These are phyloP conservation scores for Wallacemonas sp. DNA, from an alignment of 208 protist species.

Conservation along the genomic window DNA sequence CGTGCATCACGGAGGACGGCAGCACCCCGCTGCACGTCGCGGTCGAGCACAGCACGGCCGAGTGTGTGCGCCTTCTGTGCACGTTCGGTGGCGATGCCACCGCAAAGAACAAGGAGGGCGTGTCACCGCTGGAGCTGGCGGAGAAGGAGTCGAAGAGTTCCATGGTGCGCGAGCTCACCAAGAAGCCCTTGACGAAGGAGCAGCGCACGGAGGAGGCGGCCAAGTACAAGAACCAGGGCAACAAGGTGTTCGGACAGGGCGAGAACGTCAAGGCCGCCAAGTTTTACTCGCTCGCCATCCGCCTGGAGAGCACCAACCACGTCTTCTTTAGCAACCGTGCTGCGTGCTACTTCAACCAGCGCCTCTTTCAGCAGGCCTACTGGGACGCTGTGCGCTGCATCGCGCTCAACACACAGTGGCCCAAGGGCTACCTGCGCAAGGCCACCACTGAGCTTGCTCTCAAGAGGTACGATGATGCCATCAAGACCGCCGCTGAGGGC, in stretches of 20 bases:
- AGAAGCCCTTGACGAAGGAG: slow-evolving; percentile 38
- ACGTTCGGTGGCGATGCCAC: slow-evolving; percentile 66
- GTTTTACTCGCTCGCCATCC: slow-evolving; percentile 93
- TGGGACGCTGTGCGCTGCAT: slow-evolving; percentile 90
- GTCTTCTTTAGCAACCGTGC: slow-evolving; percentile 94
- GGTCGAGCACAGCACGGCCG: slow-evolving; percentile 72
- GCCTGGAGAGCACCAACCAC: slow-evolving; percentile 82
- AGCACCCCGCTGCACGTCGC: slow-evolving; percentile 88
- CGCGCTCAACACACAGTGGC: slow-evolving; percentile 82
- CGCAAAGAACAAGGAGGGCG: slow-evolving; percentile 62
- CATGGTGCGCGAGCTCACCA: slow-evolving; percentile 70
- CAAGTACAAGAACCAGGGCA: slow-evolving; percentile 87
- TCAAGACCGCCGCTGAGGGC: slow-evolving; percentile 57
- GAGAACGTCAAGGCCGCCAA: slow-evolving; percentile 92
- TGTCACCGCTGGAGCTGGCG: slow-evolving; percentile 60
- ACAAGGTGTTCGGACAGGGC: slow-evolving; percentile 84
- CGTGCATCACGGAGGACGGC: slow-evolving; percentile 57
- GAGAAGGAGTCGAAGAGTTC: slow-evolving; percentile 43
- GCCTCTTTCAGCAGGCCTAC: slow-evolving; percentile 81
- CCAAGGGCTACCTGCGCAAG: slow-evolving; percentile 94
- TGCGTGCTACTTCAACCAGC: slow-evolving; percentile 90
- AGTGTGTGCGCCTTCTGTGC: slow-evolving; percentile 71
- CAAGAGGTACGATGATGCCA: slow-evolving; percentile 62
- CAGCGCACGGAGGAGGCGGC: slow-evolving; percentile 58
- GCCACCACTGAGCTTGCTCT: slow-evolving; percentile 73